Conservation (phyloP, 352 stramenopile genomes). For the Pythium aquatile region DNA sequence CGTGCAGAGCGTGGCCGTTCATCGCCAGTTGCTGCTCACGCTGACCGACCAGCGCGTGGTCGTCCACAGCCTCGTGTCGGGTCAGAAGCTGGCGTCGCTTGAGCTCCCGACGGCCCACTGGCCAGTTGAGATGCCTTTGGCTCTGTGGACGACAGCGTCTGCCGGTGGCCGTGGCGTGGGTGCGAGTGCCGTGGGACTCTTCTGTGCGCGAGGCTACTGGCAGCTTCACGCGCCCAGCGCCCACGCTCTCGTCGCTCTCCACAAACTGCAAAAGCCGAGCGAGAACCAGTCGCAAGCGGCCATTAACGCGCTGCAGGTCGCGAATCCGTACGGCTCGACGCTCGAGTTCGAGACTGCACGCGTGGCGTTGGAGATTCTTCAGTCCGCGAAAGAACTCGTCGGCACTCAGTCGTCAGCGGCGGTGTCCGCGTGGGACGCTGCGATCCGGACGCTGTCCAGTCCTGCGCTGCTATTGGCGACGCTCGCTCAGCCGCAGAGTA, state of each 20-base stretch:
- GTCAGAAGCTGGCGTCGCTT: conserved; percentile 39
- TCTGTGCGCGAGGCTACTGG: conserved; percentile 55
- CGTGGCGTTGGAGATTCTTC: conserved; percentile 63
- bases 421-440: conserved; percentile 23
- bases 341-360: conserved; percentile 56
- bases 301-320: conserved; percentile 7
- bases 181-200: conserved; percentile 60
- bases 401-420: not conserved
- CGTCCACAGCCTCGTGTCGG: conserved; percentile 59
- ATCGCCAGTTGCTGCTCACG: conserved; percentile 48
- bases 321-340: conserved; percentile 37
- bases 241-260: conserved; percentile 35
- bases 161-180: conserved; percentile 19
- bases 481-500: conserved; percentile 36
- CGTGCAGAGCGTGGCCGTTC: conserved; percentile 28
- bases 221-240: conserved; percentile 53
- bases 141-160: conserved; percentile 19
- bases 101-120: conserved; percentile 26
- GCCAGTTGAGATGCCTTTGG: conserved; percentile 27
- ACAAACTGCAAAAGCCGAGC: not conserved
- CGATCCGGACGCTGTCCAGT: conserved; percentile 45
- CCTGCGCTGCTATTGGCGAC: conserved; percentile 71
- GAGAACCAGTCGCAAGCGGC: conserved; percentile 8
- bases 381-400: conserved; percentile 25
- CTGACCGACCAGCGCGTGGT: conserved; percentile 22